These are phyloP conservation scores for Brassica rapa DNA, from an alignment of 345 rosid species.

Conservation along the genomic window DNA sequence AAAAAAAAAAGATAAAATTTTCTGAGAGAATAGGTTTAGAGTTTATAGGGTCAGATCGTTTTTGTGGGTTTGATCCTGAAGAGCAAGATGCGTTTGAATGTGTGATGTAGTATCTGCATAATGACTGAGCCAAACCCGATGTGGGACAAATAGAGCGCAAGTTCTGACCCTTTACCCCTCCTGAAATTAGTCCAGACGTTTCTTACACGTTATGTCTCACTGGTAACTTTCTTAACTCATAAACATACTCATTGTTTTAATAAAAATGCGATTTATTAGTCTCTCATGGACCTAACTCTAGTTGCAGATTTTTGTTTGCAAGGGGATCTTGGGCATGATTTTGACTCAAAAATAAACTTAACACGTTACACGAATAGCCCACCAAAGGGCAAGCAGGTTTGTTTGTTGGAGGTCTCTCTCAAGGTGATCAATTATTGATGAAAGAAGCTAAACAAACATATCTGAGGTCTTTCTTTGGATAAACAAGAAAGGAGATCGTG, in stretches of 20 bases:
- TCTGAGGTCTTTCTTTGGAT: background rate
- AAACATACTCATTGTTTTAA: background rate
- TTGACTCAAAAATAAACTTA: background rate
- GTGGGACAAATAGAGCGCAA: background rate
- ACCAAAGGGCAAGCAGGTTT: background rate
- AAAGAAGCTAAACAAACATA: background rate
- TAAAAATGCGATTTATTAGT: background rate
- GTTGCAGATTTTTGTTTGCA: background rate
- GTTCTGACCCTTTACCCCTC: background rate
- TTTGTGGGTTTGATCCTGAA: background rate
- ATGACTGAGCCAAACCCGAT: background rate
- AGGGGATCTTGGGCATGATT: background rate
- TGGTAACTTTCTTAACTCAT: background rate
- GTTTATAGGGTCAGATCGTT: background rate
- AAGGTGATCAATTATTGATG: background rate
- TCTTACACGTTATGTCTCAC: background rate
- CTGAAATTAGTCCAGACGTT: background rate
- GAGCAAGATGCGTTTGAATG: background rate
- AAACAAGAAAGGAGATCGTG: background rate
- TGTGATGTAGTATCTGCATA: background rate
- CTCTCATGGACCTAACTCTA: background rate
- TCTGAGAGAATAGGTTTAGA: background rate
- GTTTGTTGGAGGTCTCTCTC: background rate
- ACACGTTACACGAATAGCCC: background rate
- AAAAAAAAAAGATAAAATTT: background rate